Evolutionary conservation across 192 early-diverging fungal genomes (phyloP), one percentile per base, ranked within the genome.

Genomic region (Coemansia sp.): DNA sequence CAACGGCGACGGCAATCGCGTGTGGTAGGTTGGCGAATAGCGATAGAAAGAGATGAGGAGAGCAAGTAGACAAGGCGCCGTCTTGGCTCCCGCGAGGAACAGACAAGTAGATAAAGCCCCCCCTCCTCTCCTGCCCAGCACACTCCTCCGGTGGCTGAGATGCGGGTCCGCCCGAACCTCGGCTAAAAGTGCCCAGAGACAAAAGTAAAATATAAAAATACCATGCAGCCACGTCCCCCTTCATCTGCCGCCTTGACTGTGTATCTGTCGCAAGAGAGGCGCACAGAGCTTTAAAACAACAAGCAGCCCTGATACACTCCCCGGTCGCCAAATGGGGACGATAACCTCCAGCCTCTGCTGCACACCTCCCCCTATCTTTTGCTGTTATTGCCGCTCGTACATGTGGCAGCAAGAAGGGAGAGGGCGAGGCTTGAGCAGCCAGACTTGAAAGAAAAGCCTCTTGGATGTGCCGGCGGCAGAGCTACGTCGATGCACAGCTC

Each of bases 81-180:
- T 43, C n/a, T 8, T 49, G 22, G 47, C 47, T 49, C 47, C 47
- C 22, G 47, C n/a, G n/a, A 27, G 47, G 47, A 14, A 49, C 47
- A 20, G 24, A 24, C 27, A 24, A 24, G 47, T 49, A 27, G 47
- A 49, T 49, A 49, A 27, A 24, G 22, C 24, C 47, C 47, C 15
- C 47, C n/a, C n/a, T n/a, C n/a, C n/a, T n/a, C n/a, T n/a, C n/a
- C n/a, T n/a, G n/a, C n/a, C n/a, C n/a, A n/a, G n/a, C n/a, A 24
- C 47, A 24, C 47, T 2, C 47, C 9, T 49, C 11, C 24, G 27
- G 47, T 24, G 47, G 47, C 24, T 49, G 47, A 49, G 27, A 49
- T 49, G 47, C 47, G 47, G 9, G 47, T 49, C 47, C 22, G n/a
- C n/a, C 47, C 47, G 47, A 20, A 49, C 47, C 47, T 49, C 47